Evolutionary conservation across 176 grass and related monocot species (phyloP).

Genomic region (Triticum aestivum): IWGSC_CS_RefSeq_v2.1 NC_057802.1:271594442-271594941

Average conservation of each 20-base stretch:
- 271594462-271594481: constrained; percentile 36
- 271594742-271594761: constrained; percentile 31
- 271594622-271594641: constrained; percentile 41
- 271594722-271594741: constrained; percentile 62
- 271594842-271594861: constrained; percentile 97
- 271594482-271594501: constrained; percentile 54
- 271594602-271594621: constrained; percentile 54
- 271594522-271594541: constrained; percentile 60
- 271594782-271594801: constrained; percentile 43
- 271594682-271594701: constrained; percentile 28
- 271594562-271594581: constrained; percentile 66
- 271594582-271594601: constrained; percentile 62
- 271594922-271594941: constrained; percentile 90
- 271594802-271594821: constrained; percentile 82
- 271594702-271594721: constrained; percentile 51
- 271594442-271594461: constrained; percentile 36
- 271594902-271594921: constrained; percentile 93
- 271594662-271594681: constrained; percentile 47
- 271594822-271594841: constrained; percentile 98
- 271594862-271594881: constrained; percentile 52
- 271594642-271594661: constrained; percentile 50
- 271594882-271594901: constrained; percentile 49
- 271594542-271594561: constrained; percentile 59
- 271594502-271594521: constrained; percentile 96
- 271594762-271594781: constrained; percentile 23